Percentiles rank a stretch among this genome's conserved stretches.
Conservation (phyloP, 176 grass and related monocot species). For the Lolium perenne region DNA sequence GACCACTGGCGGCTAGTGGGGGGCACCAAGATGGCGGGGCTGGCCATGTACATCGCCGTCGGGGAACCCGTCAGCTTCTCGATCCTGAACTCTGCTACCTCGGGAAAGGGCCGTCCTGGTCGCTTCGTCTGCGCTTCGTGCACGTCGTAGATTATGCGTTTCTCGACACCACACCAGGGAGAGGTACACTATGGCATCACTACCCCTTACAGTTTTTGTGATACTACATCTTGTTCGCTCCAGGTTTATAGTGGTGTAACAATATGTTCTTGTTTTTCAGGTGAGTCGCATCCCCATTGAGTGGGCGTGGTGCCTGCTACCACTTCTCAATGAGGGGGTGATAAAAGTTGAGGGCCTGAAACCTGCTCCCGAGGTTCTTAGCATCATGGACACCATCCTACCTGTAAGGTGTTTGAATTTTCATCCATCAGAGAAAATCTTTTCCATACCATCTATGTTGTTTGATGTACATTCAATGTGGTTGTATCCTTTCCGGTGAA, state of each 20-base stretch:
- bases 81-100: constrained; percentile 43
- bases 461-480: constrained; percentile 11
- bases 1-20: constrained; percentile 78
- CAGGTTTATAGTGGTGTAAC: background rate
- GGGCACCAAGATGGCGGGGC: constrained; percentile 61
- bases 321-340: constrained; percentile 67
- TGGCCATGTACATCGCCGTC: constrained; percentile 77
- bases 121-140: constrained; percentile 45
- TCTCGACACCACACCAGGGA: constrained; percentile 58
- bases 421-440: background rate
- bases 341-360: constrained; percentile 62
- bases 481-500: constrained; percentile 55
- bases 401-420: constrained; percentile 62
- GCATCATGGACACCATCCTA: constrained; percentile 86
- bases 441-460: background rate
- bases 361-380: constrained; percentile 63
- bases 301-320: constrained; percentile 79
- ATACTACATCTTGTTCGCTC: background rate
- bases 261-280: constrained; percentile 27
- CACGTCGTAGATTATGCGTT: constrained; percentile 84
- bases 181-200: constrained; percentile 53
- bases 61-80: constrained; percentile 70
- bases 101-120: constrained; percentile 34
- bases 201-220: background rate
- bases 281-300: constrained; percentile 92